Evolutionary conservation across 2,329 filamentous ascomycete genomes (phyloP).

Genomic region (Ophiocordyceps camponoti-floridani): DNA sequence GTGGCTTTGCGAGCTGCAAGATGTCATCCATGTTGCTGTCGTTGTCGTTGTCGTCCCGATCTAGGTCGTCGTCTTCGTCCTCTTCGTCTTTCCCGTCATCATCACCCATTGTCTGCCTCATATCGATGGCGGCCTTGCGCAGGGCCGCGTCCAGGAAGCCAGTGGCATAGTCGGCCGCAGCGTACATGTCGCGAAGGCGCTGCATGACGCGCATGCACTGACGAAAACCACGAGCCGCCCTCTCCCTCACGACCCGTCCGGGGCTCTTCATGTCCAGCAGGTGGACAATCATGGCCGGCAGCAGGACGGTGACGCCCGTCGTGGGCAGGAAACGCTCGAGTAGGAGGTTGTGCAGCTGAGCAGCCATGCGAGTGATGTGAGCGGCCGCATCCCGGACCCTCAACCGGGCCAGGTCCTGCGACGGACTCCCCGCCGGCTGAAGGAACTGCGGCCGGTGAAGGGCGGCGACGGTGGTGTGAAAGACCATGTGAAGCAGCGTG

Average conservation of each 20-base stretch:
- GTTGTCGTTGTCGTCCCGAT: too few relatives aligned
- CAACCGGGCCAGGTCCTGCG: conserved; percentile 64
- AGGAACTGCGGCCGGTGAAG: conserved; percentile 83
- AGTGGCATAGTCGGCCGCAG: conserved; percentile 89
- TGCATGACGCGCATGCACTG: conserved; percentile 89
- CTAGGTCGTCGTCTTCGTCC: too few relatives aligned
- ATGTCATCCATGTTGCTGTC: too few relatives aligned
- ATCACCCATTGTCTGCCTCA: conserved; percentile 17
- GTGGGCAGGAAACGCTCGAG: conserved; percentile 72
- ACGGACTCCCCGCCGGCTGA: background rate
- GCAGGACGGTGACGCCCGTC: conserved; percentile 75
- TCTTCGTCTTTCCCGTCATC: too few relatives aligned
- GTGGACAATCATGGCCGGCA: conserved; percentile 88
- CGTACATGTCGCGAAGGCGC: conserved; percentile 73
- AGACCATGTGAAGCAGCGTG: conserved; percentile 83
- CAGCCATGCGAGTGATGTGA: conserved; percentile 71
- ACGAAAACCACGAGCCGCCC: conserved; percentile 65
- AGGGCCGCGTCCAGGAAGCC: conserved; percentile 87
- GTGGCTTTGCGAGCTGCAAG: too few relatives aligned
- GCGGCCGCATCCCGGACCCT: conserved; percentile 71
- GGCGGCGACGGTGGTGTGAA: conserved; percentile 79
- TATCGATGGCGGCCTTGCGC: conserved; percentile 65
- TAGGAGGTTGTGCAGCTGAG: conserved; percentile 52
- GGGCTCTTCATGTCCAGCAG: conserved; percentile 81
- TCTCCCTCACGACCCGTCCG: conserved; percentile 50